Conservation (phyloP, 169 alveolate genomes). For the Plasmodium reichenowi region DNA sequence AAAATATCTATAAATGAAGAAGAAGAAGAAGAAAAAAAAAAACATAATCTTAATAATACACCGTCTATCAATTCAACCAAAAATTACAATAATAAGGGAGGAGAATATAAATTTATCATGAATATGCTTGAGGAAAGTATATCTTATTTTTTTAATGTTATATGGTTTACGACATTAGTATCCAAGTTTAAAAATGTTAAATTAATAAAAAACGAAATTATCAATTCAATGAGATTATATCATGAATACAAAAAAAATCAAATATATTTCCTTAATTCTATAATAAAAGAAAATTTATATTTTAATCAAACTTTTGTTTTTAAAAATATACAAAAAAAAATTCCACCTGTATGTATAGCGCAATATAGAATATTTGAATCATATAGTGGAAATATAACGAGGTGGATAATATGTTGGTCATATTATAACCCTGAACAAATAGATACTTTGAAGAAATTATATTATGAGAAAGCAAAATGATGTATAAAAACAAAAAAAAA, state of each 20-base stretch:
- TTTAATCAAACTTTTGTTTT: slow-evolving; percentile 21
- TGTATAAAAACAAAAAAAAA: background rate
- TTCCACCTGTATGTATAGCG: slow-evolving; percentile 75
- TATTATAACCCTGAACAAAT: slow-evolving; percentile 81
- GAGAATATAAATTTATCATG: slow-evolving; percentile 83
- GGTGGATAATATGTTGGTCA: slow-evolving; percentile 87
- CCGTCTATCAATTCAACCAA: background rate
- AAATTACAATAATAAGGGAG: slow-evolving; percentile 26
- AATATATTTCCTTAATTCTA: slow-evolving; percentile 73
- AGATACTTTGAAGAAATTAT: slow-evolving; percentile 14
- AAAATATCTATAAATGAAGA: background rate
- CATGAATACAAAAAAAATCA: slow-evolving; percentile 67
- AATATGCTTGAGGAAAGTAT: slow-evolving; percentile 84
- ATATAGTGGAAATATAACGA: slow-evolving; percentile 79
- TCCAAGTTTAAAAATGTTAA: slow-evolving; percentile 81
- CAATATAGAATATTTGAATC: slow-evolving; percentile 83
- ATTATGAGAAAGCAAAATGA: slow-evolving; percentile 7
- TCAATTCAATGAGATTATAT: slow-evolving; percentile 81
- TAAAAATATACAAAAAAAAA: slow-evolving; percentile 15
- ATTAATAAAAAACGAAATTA: slow-evolving; percentile 80
- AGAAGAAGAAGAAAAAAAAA: slow-evolving; percentile 26
- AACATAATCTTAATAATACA: slow-evolving; percentile 7
- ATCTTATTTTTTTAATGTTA: slow-evolving; percentile 75
- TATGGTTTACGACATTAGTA: slow-evolving; percentile 85
- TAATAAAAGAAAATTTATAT: slow-evolving; percentile 43